phyloP scores from a whole-genome alignment of 2,329 filamentous ascomycete genomes.

The Paecilomyces sp. region DNA sequence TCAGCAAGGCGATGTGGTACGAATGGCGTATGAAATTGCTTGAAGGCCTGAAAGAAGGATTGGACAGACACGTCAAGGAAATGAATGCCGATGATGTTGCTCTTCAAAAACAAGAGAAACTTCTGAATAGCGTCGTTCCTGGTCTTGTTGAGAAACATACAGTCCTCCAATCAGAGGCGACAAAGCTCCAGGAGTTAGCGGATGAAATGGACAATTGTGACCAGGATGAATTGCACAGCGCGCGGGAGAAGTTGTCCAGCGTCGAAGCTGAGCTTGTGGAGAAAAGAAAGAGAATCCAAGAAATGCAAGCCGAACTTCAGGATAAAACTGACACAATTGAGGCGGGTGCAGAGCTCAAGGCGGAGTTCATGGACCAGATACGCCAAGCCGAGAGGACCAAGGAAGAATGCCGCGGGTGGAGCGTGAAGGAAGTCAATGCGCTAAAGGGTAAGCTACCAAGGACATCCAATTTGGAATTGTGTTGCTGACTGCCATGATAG shows the following conservation, averaged over 20 bases:
- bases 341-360: constrained; percentile 58
- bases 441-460: constrained; percentile 60
- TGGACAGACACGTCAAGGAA: constrained; percentile 66
- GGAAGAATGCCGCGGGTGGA: constrained; percentile 88
- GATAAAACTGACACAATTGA: constrained; percentile 61
- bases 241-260: constrained; percentile 60
- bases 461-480: neutral
- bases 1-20: constrained; percentile 97
- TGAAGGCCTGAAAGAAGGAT: constrained; percentile 71
- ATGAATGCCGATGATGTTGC: constrained; percentile 67
- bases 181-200: constrained; percentile 63
- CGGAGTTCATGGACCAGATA: constrained; percentile 65
- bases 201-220: constrained; percentile 59
- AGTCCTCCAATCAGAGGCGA: constrained; percentile 55
- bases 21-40: constrained; percentile 91
- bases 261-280: constrained; percentile 62
- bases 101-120: constrained; percentile 59
- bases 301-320: constrained; percentile 59
- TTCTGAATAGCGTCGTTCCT: constrained; percentile 64
- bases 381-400: constrained; percentile 72
- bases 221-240: constrained; percentile 65
- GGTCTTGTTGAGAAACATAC: constrained; percentile 54
- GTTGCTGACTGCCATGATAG: constrained; percentile 12
- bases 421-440: constrained; percentile 66
- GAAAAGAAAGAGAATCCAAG: constrained; percentile 61